Evolutionary conservation across 2,329 filamentous ascomycete genomes (phyloP).

Genomic region (Fusarium goolgardi): DNA sequence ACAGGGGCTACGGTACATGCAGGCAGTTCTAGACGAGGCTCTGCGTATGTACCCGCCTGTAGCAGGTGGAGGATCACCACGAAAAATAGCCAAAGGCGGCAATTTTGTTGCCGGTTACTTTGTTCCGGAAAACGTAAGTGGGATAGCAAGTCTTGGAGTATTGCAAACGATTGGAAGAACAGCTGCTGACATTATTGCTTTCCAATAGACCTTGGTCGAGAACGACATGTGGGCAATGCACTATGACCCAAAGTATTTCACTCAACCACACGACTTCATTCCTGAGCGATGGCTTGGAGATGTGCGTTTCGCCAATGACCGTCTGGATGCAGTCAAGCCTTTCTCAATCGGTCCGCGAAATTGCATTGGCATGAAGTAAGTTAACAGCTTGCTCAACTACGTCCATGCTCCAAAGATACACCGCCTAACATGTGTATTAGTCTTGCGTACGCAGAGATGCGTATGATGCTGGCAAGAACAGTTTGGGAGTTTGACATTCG

Average conservation of each 20-base stretch:
- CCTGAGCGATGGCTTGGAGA: neutral
- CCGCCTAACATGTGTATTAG: neutral
- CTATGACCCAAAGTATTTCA: neutral
- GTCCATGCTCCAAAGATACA: no score
- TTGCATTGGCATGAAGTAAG: slow-evolving; percentile 4
- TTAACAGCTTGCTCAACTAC: neutral
- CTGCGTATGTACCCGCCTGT: slow-evolving; percentile 28
- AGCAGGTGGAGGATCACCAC: slow-evolving; percentile 23
- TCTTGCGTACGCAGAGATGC: slow-evolving; percentile 20
- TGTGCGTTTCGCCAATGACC: neutral
- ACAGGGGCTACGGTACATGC: slow-evolving; percentile 15
- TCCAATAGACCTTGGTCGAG: neutral
- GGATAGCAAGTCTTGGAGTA: rapidly evolving
- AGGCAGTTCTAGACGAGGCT: slow-evolving; percentile 16
- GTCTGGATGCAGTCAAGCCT: neutral
- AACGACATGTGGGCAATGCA: neutral
- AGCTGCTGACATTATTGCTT: neutral
- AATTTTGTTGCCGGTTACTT: slow-evolving; percentile 22
- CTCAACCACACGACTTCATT: neutral
- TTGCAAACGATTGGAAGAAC: rapidly evolving
- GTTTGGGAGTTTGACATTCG: slow-evolving; percentile 16
- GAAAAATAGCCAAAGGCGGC: slow-evolving; percentile 12
- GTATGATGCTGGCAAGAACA: slow-evolving; percentile 8
- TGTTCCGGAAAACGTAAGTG: slow-evolving; percentile 3
- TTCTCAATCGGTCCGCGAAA: neutral